These are phyloP conservation scores for Excoecaria agallocha DNA, from an alignment of 345 rosid genomes.

Conservation along the genomic window DNA sequence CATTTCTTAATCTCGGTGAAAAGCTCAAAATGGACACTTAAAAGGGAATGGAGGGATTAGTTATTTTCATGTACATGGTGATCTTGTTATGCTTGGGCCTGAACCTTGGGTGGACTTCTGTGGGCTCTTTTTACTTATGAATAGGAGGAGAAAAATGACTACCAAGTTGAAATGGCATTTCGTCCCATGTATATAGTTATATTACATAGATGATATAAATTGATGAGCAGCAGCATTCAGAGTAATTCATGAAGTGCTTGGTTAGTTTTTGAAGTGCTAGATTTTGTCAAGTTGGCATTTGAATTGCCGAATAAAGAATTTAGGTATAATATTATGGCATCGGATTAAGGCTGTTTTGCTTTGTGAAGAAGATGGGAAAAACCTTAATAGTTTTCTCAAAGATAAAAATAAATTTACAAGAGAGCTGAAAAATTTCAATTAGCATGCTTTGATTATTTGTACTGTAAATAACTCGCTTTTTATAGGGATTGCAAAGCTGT, in stretches of 20 bases:
- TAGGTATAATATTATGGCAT: not conserved
- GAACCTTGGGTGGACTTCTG: not conserved
- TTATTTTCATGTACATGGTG: not conserved
- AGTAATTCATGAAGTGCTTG: not conserved
- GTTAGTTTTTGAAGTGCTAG: not conserved
- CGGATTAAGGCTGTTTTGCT: not conserved
- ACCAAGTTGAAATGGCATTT: not conserved
- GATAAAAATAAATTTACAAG: not conserved
- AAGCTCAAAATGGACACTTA: too few relatives aligned
- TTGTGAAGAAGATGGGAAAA: not conserved
- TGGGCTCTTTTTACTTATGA: not conserved
- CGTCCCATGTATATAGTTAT: too few relatives aligned
- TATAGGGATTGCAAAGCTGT: not conserved
- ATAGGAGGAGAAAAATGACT: not conserved
- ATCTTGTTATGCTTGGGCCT: too few relatives aligned
- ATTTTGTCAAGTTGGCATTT: not conserved
- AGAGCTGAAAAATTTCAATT: not conserved
- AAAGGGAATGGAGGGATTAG: too few relatives aligned
- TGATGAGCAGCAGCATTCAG: not conserved
- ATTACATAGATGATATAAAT: too few relatives aligned
- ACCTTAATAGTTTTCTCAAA: not conserved
- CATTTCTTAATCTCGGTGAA: too few relatives aligned
- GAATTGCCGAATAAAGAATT: not conserved
- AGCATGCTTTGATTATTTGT: not conserved
- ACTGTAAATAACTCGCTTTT: not conserved